A percentile compares a stretch with the other conserved stretches of the same genome.
These are phyloP conservation scores for Cutaneotrichosporon mucoides DNA, from an alignment of 1,284 basidiomycete genomes.

Conservation along the genomic window DNA sequence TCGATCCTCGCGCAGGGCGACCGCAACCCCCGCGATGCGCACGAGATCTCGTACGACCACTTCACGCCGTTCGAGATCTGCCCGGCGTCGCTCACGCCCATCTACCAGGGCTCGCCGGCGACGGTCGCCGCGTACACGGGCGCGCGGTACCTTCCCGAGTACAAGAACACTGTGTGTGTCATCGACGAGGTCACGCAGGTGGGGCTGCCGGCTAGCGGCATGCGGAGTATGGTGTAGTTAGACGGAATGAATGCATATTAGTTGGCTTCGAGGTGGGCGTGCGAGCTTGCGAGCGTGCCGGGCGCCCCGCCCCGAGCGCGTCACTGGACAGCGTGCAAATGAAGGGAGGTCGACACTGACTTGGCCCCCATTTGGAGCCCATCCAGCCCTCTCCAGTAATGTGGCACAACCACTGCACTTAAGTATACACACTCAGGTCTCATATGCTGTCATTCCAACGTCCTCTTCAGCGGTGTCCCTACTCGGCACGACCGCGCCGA, in stretches of 20 bases:
- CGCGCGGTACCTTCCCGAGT: conserved; percentile 82
- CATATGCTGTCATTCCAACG: too few species aligned
- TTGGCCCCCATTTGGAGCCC: too few species aligned
- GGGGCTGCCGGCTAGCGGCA: conserved; percentile 45
- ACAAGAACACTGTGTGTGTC: conserved; percentile 61
- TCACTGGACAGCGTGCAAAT: too few species aligned
- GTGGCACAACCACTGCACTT: too few species aligned
- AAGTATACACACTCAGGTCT: too few species aligned
- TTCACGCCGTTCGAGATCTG: conserved; percentile 92
- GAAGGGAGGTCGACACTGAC: too few species aligned
- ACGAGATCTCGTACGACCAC: conserved; percentile 92
- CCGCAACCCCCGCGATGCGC: conserved; percentile 86
- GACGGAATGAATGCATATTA: not conserved
- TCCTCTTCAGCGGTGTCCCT: too few species aligned
- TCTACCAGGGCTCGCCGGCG: conserved; percentile 79
- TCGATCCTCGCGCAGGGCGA: conserved; percentile 90
- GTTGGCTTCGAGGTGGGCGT: too few species aligned
- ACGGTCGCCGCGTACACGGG: conserved; percentile 92
- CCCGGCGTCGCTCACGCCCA: conserved; percentile 88
- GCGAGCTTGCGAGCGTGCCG: too few species aligned
- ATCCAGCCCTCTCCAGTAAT: too few species aligned
- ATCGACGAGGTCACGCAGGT: conserved; percentile 49
- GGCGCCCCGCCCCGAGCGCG: too few species aligned
- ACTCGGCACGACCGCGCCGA: too few species aligned
- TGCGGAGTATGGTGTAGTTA: conserved; percentile 26